Percentiles rank a stretch among this genome's conserved stretches.
Evolutionary conservation across 139 green algal species (phyloP).

Genomic region (Helicosporidium sp.): DNA sequence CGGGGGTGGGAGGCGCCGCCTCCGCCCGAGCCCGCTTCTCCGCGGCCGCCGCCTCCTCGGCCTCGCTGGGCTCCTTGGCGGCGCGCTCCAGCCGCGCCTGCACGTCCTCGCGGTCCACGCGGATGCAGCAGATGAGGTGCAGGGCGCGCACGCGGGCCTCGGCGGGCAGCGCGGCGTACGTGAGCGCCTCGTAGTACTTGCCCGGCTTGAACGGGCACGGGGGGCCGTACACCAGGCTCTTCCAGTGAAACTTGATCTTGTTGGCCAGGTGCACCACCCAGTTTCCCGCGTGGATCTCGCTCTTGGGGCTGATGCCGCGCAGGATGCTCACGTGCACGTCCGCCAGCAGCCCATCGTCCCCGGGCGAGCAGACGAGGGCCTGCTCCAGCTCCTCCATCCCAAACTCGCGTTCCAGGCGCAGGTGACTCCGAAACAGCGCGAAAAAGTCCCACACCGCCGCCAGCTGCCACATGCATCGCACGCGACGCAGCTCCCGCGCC

Average conservation of each 20-base stretch:
- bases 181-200: constrained; percentile 18
- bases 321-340: constrained; percentile 22
- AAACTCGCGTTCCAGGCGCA: constrained; percentile 14
- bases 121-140: constrained; percentile 17
- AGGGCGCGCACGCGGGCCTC: constrained; percentile 10
- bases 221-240: constrained; percentile 3
- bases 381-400: constrained; percentile 17
- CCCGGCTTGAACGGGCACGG: constrained; percentile 22
- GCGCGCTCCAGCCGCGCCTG: no score
- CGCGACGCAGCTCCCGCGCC: constrained; percentile 4
- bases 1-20: not conserved
- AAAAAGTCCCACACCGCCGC: constrained; percentile 21
- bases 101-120: constrained; percentile 16
- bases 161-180: constrained; percentile 5
- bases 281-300: constrained; percentile 5
- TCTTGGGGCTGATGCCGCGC: constrained; percentile 17
- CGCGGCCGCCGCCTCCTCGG: no score
- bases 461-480: constrained; percentile 28
- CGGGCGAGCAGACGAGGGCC: constrained; percentile 8
- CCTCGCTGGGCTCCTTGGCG: no score
- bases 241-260: constrained; percentile 25
- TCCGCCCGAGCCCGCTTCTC: not conserved
- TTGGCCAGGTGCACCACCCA: constrained; percentile 20
- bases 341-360: constrained; percentile 17
- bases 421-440: constrained; percentile 10